A percentile compares a stretch with the other conserved stretches of the same genome.
Evolutionary conservation across 2,329 filamentous ascomycete species (phyloP).

Genomic region (Neopestalotiopsis sp.): DNA sequence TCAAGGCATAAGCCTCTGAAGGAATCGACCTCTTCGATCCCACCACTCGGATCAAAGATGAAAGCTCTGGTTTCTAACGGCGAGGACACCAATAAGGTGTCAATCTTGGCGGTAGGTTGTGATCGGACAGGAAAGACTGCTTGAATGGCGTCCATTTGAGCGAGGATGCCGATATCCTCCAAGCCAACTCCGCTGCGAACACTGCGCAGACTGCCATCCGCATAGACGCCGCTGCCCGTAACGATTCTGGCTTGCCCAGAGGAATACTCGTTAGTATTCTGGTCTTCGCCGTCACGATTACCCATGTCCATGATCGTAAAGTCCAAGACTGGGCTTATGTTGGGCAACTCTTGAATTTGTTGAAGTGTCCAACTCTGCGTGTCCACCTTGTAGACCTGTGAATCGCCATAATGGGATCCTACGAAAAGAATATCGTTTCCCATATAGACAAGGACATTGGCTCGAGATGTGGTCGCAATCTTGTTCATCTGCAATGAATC

Average conservation of each 20-base stretch:
- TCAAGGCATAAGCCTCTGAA: constrained; percentile 75
- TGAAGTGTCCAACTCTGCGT: constrained; percentile 55
- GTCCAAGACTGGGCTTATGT: constrained; percentile 90
- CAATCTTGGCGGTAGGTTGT: constrained; percentile 53
- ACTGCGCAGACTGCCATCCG: constrained; percentile 86
- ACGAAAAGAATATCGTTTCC: constrained; percentile 78
- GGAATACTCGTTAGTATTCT: constrained; percentile 84
- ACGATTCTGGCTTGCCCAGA: constrained; percentile 94
- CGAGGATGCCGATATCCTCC: constrained; percentile 83
- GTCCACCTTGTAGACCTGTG: constrained; percentile 69
- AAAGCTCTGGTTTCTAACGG: constrained; percentile 86
- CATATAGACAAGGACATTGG: constrained; percentile 80
- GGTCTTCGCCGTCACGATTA: constrained; percentile 77
- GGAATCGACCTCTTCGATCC: constrained; percentile 84
- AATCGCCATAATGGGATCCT: constrained; percentile 91
- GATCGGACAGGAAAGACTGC: constrained; percentile 74
- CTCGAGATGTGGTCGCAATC: constrained; percentile 73
- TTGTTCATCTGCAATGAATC: constrained; percentile 73
- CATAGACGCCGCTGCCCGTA: constrained; percentile 88
- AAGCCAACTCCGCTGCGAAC: constrained; percentile 93
- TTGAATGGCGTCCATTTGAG: constrained; percentile 76
- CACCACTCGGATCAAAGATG: constrained; percentile 73
- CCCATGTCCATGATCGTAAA: constrained; percentile 98
- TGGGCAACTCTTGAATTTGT: constrained; percentile 73
- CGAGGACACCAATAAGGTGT: constrained; percentile 82